A percentile compares a stretch with the other conserved stretches of the same genome.
Conservation (phyloP, 2,329 filamentous ascomycete genomes). For the Onygenales sp. region DNA sequence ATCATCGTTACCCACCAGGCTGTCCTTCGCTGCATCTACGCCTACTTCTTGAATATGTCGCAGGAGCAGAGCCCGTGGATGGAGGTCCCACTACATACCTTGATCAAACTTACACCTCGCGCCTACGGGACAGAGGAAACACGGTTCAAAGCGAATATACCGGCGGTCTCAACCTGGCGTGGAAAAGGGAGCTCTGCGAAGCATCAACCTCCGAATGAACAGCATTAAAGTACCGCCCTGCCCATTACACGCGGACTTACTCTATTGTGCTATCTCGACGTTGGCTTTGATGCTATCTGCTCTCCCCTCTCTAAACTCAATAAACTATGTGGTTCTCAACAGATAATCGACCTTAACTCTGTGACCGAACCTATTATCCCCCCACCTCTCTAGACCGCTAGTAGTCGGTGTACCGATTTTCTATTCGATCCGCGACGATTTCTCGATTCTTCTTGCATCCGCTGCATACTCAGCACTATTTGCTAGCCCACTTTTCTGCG, state of each 20-base stretch:
- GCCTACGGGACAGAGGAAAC: slow-evolving; percentile 91
- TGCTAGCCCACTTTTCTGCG: too few species aligned
- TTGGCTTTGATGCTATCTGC: too few species aligned
- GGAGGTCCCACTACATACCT: slow-evolving; percentile 90
- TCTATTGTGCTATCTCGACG: too few species aligned
- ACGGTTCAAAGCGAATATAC: slow-evolving; percentile 80
- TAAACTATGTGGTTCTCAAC: too few species aligned
- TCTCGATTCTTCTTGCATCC: too few species aligned
- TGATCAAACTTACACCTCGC: slow-evolving; percentile 91
- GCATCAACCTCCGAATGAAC: slow-evolving; percentile 48
- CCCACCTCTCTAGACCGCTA: too few species aligned
- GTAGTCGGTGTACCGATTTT: too few species aligned
- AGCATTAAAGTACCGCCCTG: background rate
- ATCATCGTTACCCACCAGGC: slow-evolving; percentile 97
- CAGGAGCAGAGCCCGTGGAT: slow-evolving; percentile 95
- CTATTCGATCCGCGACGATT: too few species aligned
- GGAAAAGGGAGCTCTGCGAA: slow-evolving; percentile 88
- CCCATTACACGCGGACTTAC: background rate
- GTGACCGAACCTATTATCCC: too few species aligned
- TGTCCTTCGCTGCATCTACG: slow-evolving; percentile 92
- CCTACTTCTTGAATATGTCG: slow-evolving; percentile 96
- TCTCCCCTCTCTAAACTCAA: too few species aligned
- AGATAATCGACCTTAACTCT: too few species aligned
- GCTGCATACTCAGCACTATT: too few species aligned
- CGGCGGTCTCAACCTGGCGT: slow-evolving; percentile 91